A percentile compares a stretch with the other conserved stretches of the same genome.
Evolutionary conservation across 495 filamentous ascomycete species (phyloP).

Genomic region (Collariella sp.): DNA sequence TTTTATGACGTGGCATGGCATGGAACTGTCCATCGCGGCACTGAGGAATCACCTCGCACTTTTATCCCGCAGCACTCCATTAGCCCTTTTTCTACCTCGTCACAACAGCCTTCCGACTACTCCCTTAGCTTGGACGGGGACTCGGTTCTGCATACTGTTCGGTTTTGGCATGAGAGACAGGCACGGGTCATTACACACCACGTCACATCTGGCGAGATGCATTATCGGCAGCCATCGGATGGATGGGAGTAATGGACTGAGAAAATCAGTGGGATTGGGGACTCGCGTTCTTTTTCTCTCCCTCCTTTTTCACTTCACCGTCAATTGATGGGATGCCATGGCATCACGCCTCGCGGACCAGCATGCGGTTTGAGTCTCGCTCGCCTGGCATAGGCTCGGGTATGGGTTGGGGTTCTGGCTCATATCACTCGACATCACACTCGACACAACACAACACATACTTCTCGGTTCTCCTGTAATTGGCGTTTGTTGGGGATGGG

Average conservation of each 20-base stretch:
- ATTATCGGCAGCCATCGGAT: not conserved
- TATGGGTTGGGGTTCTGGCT: not conserved
- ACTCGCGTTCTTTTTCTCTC: not conserved
- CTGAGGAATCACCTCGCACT: too few species aligned
- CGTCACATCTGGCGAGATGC: not conserved
- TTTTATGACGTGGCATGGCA: not conserved
- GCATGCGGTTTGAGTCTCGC: too few species aligned
- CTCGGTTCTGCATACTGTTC: not conserved
- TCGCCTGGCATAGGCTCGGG: not conserved
- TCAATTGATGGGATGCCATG: not conserved
- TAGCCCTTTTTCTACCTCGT: not conserved
- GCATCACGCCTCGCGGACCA: not conserved
- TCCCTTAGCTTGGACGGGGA: not conserved
- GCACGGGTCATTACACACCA: not conserved
- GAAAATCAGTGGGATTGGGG: not conserved
- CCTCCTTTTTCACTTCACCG: not conserved
- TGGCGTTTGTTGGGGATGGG: not conserved
- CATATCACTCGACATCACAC: not conserved
- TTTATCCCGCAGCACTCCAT: not conserved
- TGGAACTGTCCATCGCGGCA: not conserved
- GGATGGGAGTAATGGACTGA: not conserved
- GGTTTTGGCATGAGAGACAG: not conserved
- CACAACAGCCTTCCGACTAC: not conserved
- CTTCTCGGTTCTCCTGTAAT: slow-evolving; percentile 1
- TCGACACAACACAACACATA: not conserved